Conservation (phyloP, 768 basidiomycete genomes). For the Pulveroboletus sp. region DNA sequence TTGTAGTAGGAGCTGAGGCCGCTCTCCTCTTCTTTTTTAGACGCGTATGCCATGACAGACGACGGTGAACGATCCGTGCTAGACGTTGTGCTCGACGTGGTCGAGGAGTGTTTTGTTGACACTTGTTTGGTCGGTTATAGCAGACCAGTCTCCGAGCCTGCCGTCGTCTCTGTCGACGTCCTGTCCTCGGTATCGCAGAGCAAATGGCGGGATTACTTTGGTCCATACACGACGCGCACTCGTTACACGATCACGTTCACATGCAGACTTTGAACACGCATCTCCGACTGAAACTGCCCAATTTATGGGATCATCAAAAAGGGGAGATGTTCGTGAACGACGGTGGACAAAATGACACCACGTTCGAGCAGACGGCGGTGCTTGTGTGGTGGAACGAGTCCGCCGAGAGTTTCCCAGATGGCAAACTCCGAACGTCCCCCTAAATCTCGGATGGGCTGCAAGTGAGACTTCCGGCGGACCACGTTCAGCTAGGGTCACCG, state of each 20-base stretch:
- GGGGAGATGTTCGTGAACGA: neutral
- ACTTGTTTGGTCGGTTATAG: constrained; percentile 15
- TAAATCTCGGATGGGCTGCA: neutral
- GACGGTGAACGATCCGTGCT: constrained; percentile 27
- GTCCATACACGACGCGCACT: neutral
- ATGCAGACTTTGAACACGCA: no score
- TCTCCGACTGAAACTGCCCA: neutral
- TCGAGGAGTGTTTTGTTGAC: constrained; percentile 19
- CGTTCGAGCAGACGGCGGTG: no score
- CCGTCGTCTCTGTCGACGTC: neutral
- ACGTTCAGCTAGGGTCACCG: neutral
- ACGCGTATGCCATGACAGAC: constrained; percentile 68
- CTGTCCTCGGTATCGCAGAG: no score
- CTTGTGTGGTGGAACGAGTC: neutral
- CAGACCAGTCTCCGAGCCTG: neutral
- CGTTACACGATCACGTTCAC: neutral
- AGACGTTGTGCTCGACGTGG: constrained; percentile 21
- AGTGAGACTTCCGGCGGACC: neutral
- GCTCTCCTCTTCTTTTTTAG: constrained; percentile 96
- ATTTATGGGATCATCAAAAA: neutral
- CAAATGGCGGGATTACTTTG: neutral
- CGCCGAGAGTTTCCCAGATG: neutral
- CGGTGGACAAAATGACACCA: no score
- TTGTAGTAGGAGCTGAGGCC: constrained; percentile 89
- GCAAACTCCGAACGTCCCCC: neutral